Evolutionary conservation across 345 rosid species (phyloP).

Genomic region (Euphorbia lathyris): DNA sequence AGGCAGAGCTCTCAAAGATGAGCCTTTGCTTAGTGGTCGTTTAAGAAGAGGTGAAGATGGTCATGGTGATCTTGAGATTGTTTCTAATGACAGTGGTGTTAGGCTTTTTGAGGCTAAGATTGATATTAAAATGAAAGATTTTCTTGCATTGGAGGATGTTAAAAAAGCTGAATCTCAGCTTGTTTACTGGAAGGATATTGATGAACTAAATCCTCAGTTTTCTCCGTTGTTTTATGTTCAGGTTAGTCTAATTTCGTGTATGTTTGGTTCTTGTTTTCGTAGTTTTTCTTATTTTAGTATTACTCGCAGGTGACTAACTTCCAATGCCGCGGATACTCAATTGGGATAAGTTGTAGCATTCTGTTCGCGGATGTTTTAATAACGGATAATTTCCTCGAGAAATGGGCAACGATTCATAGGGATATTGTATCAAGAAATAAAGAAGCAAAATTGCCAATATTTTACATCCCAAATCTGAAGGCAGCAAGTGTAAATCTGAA

Average conservation of each 20-base stretch:
- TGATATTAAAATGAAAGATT: conserved; percentile 41
- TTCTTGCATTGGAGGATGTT: conserved; percentile 38
- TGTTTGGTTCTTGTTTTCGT: too few species aligned
- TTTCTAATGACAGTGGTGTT: conserved; percentile 66
- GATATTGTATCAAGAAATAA: conserved; percentile 21
- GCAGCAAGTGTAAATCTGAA: neutral
- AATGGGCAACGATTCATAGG: conserved; percentile 57
- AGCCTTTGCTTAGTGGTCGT: conserved; percentile 62
- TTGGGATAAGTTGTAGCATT: conserved; percentile 80
- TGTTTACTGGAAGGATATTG: conserved; percentile 76
- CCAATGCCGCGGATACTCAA: conserved; percentile 76
- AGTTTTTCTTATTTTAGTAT: too few species aligned
- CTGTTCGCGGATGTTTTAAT: conserved; percentile 54
- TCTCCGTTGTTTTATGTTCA: conserved; percentile 74
- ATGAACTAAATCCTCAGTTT: conserved; percentile 56
- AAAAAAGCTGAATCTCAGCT: conserved; percentile 47
- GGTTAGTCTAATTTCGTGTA: conserved; percentile 36
- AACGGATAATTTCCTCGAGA: conserved; percentile 40
- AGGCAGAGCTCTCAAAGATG: conserved; percentile 47
- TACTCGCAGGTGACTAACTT: conserved; percentile 86
- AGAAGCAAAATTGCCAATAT: conserved; percentile 36
- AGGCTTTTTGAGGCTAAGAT: conserved; percentile 63
- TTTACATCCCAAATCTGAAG: conserved; percentile 48
- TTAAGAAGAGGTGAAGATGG: conserved; percentile 39
- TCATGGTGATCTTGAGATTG: conserved; percentile 53